Percentiles rank a stretch among this genome's conserved stretches.
These are phyloP conservation scores for Bromus sterilis DNA, from an alignment of 176 grass and related monocot species.

Conservation along the genomic window DNA sequence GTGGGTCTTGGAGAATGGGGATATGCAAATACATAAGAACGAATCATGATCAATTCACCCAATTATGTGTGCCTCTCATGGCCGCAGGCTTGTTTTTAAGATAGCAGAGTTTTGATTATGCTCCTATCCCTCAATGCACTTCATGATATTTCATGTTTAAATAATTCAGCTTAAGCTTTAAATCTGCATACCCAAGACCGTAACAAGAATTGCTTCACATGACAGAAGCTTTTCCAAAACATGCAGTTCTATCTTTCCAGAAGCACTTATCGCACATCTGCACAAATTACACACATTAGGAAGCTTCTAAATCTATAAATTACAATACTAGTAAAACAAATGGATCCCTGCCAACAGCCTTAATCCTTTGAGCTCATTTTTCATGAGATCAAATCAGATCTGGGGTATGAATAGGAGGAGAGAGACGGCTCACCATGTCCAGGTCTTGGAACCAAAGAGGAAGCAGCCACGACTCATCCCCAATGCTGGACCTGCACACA, in stretches of 20 bases:
- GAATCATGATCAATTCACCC: too few relatives aligned
- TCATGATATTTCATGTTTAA: conserved; percentile 9
- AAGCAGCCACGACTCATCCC: too few relatives aligned
- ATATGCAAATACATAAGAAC: too few relatives aligned
- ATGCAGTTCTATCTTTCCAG: conserved; percentile 99
- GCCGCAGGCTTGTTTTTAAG: background rate
- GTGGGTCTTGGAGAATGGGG: background rate
- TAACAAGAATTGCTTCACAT: conserved; percentile 90
- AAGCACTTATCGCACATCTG: conserved; percentile 93
- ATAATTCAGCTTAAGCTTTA: conserved; percentile 1
- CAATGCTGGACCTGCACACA: too few relatives aligned
- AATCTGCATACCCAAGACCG: conserved; percentile 69
- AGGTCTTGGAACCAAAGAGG: too few relatives aligned
- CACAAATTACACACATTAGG: conserved; percentile 22
- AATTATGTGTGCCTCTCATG: background rate
- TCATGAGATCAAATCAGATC: too few relatives aligned
- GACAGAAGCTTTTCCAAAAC: conserved; percentile 95
- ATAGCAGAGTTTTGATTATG: background rate
- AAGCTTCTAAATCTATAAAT: conserved; percentile 8
- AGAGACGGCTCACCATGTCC: too few relatives aligned
- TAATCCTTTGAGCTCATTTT: conserved; percentile 98
- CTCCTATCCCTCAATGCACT: background rate
- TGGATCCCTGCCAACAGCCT: conserved; percentile 46
- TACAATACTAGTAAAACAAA: conserved; percentile 18
- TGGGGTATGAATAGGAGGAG: too few relatives aligned